A percentile compares a stretch with the other conserved stretches of the same genome.
Conservation (phyloP, 495 filamentous ascomycete genomes). For the Halenospora varia region DNA sequence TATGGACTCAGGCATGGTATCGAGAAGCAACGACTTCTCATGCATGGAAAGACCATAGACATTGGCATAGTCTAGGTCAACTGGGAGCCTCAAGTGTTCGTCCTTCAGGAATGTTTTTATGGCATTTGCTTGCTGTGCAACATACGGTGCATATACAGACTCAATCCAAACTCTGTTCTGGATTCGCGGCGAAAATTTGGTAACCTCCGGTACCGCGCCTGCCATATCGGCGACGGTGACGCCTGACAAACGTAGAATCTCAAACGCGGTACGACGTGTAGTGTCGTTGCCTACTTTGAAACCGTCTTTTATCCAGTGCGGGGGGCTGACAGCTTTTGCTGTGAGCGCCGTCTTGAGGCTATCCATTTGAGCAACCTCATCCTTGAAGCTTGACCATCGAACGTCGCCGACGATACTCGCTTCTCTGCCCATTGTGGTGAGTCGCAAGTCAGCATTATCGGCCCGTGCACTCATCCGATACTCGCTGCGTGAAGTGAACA, state of each 20-base stretch:
- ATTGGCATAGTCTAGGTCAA: slow-evolving; percentile 70
- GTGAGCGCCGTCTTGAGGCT: slow-evolving; percentile 59
- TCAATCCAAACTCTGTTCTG: slow-evolving; percentile 71
- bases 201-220: slow-evolving; percentile 46
- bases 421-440: slow-evolving; percentile 72
- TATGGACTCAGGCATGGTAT: slow-evolving; percentile 71
- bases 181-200: slow-evolving; percentile 49
- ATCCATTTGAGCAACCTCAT: slow-evolving; percentile 57
- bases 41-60: slow-evolving; percentile 73
- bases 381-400: slow-evolving; percentile 69
- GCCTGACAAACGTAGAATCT: slow-evolving; percentile 63
- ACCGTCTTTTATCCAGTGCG: slow-evolving; percentile 64
- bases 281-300: slow-evolving; percentile 61
- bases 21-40: slow-evolving; percentile 66
- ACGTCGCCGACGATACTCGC: slow-evolving; percentile 75
- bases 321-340: slow-evolving; percentile 46
- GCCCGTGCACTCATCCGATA: slow-evolving; percentile 88
- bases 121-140: slow-evolving; percentile 60
- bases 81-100: slow-evolving; percentile 68
- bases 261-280: slow-evolving; percentile 61
- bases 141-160: slow-evolving; percentile 79
- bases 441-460: slow-evolving; percentile 88
- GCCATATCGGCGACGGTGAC: slow-evolving; percentile 53
- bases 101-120: slow-evolving; percentile 67
- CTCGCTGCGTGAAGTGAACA: slow-evolving; percentile 96